Evolutionary conservation across 176 grass and related monocot genomes (phyloP).

Genomic region (Eleusine coracana): DNA sequence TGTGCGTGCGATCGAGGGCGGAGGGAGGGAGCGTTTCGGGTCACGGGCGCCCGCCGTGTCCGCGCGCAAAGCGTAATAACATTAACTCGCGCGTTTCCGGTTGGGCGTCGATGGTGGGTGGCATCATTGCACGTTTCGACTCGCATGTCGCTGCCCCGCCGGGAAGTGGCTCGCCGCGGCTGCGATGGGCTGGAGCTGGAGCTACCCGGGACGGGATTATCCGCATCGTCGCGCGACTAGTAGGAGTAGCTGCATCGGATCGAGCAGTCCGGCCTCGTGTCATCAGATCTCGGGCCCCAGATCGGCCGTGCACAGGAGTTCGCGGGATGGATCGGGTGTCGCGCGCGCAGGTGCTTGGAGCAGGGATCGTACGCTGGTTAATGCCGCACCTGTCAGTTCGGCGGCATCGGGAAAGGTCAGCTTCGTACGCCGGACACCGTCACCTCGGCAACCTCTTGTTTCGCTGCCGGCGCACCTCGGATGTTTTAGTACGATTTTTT

Average conservation of each 20-base stretch:
- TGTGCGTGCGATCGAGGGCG: neutral
- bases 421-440: neutral
- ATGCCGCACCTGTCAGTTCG: slow-evolving; percentile 3
- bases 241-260: slow-evolving; percentile 32
- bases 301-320: neutral
- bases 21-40: slow-evolving; percentile 36
- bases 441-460: neutral
- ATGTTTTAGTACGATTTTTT: neutral
- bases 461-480: neutral
- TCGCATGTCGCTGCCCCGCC: neutral
- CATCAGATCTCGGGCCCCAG: neutral
- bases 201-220: neutral
- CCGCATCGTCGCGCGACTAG: slow-evolving; percentile 21
- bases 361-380: neutral
- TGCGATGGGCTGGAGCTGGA: neutral
- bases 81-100: slow-evolving; percentile 50
- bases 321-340: neutral
- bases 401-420: neutral
- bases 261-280: neutral
- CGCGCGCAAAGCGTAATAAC: slow-evolving; percentile 50
- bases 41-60: slow-evolving; percentile 30
- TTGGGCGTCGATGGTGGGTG: slow-evolving; percentile 33
- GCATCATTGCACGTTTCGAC: slow-evolving; percentile 22
- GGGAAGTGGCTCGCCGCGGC: neutral
- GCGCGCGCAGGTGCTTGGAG: neutral